Base-by-base conservation (phyloP, 176 grass and related monocot genomes). In the Cenchrus americanus region DNA sequence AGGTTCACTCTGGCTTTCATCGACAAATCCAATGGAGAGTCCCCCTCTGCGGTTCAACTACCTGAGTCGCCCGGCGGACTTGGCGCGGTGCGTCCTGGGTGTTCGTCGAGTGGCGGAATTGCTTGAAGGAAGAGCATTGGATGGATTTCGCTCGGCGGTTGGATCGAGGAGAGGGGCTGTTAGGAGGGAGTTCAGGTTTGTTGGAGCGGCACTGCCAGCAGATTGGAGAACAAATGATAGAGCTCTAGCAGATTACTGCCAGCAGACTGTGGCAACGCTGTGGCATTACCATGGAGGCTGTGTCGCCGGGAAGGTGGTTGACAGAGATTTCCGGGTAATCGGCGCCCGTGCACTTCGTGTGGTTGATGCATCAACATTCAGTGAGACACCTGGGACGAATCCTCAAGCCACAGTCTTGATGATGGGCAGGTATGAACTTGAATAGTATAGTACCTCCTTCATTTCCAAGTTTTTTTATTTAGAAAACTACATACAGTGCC, bases 271-370 rank as follows among this genome's bases (percentile, higher is more conserved):
- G 62, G 86, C 92, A 1, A 97, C 94, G 9, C 23, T 97, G 15
- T 97, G 94, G 94, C 94, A 97, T 74, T 97, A 97, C 47, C 94
- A 97, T n/a, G 94, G 94, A 7, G 92, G 94, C 5, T 94, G 94
- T 18, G 86, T 92, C 3, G 69, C 79, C 10, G 94, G 94, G 11
- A 94, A 90, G 66, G 94, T 92, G 58, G 90, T 97, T 3, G 94
- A 97, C 70, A 82, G 81, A 68, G 88, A 94, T n/a, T 97, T 89
- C 44, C 76, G 94, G 52, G 92, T 97, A 11, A 87, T 81, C 12
- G 78, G 94, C 12, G 44, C 74, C 1, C 82, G 15, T 0, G 75
- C 86, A 2, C 92, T 97, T 19, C 88, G 94, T 21, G 90, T 94
- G 88, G 92, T 97, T 62, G 94, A 97, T 54, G 92, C 90, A 24